Percentiles rank a stretch among this genome's conserved stretches.
Evolutionary conservation across 2,329 filamentous ascomycete genomes (phyloP).

Genomic region (Emergomyces africanus): DNA sequence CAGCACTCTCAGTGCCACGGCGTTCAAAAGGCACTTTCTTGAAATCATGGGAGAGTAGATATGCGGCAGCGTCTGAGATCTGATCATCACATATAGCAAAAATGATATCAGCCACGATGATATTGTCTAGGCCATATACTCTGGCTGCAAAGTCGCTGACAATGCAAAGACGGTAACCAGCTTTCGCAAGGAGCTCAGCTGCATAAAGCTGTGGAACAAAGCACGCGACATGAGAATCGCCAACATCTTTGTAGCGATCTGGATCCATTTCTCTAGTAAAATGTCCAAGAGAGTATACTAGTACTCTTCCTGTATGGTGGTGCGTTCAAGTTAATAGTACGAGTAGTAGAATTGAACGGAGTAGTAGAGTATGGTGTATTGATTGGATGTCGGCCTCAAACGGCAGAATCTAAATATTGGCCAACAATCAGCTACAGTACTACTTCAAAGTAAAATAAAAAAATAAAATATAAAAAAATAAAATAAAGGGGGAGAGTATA

Average conservation of each 20-base stretch:
- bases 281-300: no score
- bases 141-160: neutral
- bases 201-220: neutral
- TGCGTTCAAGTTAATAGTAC: no score
- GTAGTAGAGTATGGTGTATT: no score
- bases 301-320: neutral
- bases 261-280: neutral
- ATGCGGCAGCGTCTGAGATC: neutral
- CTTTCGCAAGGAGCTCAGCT: neutral
- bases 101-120: neutral
- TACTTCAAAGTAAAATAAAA: no score
- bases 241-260: neutral
- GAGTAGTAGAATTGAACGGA: no score
- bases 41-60: neutral
- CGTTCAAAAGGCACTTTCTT: neutral
- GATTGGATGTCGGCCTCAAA: no score
- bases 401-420: no score
- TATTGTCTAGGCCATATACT: neutral
- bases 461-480: no score
- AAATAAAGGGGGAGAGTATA: no score
- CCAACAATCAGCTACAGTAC: no score
- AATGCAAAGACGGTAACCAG: neutral
- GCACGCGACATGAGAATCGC: neutral
- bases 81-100: neutral
- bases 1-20: neutral